Conservation (phyloP, 495 filamentous ascomycete genomes). For the Clohesyomyces aquaticus region DNA sequence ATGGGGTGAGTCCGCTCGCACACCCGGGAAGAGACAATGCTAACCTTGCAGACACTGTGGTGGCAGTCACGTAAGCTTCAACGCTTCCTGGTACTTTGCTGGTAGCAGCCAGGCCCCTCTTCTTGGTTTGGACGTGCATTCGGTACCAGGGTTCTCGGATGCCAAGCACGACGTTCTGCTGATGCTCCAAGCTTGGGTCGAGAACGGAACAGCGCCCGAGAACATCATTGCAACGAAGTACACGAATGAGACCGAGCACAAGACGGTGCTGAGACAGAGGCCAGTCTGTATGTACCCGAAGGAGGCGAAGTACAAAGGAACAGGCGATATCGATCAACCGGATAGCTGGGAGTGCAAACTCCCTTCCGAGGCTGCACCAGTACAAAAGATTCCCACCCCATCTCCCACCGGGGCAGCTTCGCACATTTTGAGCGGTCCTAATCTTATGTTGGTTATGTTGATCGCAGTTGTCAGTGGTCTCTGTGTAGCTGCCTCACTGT, state of each 20-base stretch:
- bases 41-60: too few species aligned
- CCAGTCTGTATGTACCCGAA: conserved; percentile 45
- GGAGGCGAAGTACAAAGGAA: conserved; percentile 34
- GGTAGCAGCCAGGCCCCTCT: conserved; percentile 32
- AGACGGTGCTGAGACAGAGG: conserved; percentile 41
- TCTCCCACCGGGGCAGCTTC: too few species aligned
- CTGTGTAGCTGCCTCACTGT: too few species aligned
- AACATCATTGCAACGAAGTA: conserved; percentile 44
- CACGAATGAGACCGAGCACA: conserved; percentile 36
- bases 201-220: conserved; percentile 44
- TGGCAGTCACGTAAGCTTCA: too few species aligned
- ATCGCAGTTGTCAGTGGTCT: too few species aligned
- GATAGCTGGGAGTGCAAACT: conserved; percentile 40
- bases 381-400: too few species aligned
- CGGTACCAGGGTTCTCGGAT: conserved; percentile 52
- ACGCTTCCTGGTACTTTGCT: conserved; percentile 51
- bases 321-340: conserved; percentile 38
- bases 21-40: conserved; percentile 35
- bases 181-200: conserved; percentile 60
- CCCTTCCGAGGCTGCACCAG: too few species aligned
- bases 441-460: too few species aligned
- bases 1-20: conserved; percentile 50
- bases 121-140: conserved; percentile 14
- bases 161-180: conserved; percentile 53
- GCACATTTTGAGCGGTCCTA: too few species aligned